Evolutionary conservation across 2,329 filamentous ascomycete species (phyloP), one percentile per base, ranked within the genome.

Genomic region (Arthroderma sp.): DNA sequence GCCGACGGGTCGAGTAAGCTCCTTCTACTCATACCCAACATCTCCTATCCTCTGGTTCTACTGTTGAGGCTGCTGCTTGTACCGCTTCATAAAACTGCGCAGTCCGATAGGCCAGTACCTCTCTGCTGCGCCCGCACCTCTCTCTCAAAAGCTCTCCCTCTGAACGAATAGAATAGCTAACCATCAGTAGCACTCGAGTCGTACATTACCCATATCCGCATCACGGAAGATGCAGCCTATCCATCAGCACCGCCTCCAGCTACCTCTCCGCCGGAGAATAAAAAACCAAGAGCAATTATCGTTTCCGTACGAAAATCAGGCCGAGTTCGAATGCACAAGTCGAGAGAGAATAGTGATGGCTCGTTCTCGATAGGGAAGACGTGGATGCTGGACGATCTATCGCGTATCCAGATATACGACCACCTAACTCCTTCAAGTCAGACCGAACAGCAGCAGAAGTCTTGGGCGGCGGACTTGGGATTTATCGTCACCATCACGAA

Each of bases 291-390:
- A 66, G 80, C 95, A 63, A 94, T 98, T 68, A 90, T 98, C 63
- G 86, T 98, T 63, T 87, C 91, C 9, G 93, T 98, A 60, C 83
- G 89, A 61, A 93, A 89, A 66, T 95, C 91, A 1, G 93, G 91
- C 57, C 81, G 90, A 60, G 91, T 98, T 54, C 87, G 91, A 66
- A 84, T 98, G 76, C 93, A 98, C 77, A 98, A 98, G 73, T 91
- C 90, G 58, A 86, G 95, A 65, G 93, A 98, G 74, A 98, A 98
- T 70, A 79, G 81, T 57, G 96, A 95, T 70, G 90, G 90, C 57
- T 84, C 88, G 23, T 98, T 96, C 72, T 97, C 91, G 19, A 95
- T 98, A 64, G 93, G 93, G 63, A 98, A 98, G 75, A 95, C 93
- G 2, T 98, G 93, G 93, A 87, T 91, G 69, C 81, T 98, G 64